Conservation (phyloP, 129 eudicot genomes). For the Ambrosia artemisiifolia region DNA sequence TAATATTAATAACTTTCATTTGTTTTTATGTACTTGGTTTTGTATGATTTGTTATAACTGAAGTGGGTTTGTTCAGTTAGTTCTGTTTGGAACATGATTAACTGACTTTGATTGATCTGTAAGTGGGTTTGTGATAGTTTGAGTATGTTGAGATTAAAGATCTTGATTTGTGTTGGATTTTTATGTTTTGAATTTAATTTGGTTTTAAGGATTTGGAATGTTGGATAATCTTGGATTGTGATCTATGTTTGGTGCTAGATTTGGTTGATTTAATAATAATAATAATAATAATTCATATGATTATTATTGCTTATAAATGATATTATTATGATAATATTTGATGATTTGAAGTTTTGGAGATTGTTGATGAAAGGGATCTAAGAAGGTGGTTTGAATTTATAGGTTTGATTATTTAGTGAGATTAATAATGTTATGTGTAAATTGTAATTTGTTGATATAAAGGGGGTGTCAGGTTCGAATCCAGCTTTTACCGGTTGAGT, state of each 20-base stretch:
- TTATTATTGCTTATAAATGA: too few relatives aligned
- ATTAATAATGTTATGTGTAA: background rate
- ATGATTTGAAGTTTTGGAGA: background rate
- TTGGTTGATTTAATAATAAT: background rate
- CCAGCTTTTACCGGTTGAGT: background rate
- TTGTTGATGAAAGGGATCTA: conserved; percentile 9
- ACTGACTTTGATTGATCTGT: conserved; percentile 13
- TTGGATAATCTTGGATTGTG: background rate
- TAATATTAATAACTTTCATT: too few relatives aligned
- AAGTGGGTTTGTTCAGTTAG: background rate
- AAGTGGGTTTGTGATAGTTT: too few relatives aligned
- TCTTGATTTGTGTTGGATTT: conserved; percentile 23
- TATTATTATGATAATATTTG: background rate
- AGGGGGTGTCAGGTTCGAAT: background rate
- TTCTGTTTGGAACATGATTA: background rate
- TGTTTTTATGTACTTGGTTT: background rate
- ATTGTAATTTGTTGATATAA: background rate
- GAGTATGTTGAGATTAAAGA: conserved; percentile 1
- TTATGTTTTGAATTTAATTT: background rate
- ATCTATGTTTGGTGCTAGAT: background rate
- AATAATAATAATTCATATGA: background rate
- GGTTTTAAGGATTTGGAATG: background rate
- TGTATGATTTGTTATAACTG: background rate
- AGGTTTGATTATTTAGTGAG: background rate
- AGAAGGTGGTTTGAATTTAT: conserved; percentile 5